Conservation (phyloP, 306 rosid genomes). For the Cicer cuneatum region DNA sequence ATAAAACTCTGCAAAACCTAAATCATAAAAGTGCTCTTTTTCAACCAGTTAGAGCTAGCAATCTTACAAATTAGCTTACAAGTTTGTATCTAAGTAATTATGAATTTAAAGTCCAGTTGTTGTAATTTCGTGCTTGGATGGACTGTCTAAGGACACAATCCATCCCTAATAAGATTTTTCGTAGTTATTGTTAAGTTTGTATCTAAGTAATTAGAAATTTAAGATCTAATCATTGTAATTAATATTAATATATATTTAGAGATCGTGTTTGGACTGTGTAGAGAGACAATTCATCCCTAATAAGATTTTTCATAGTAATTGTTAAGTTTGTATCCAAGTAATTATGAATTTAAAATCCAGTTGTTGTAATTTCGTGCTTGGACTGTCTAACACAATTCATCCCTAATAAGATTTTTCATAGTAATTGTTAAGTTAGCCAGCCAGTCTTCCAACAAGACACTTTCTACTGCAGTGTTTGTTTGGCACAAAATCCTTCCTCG, state of each 20-base stretch:
- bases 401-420: background rate
- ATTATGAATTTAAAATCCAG: background rate
- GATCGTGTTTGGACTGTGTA: background rate
- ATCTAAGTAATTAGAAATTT: background rate
- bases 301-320: background rate
- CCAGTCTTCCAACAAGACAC: slow-evolving; percentile 1
- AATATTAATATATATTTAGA: background rate
- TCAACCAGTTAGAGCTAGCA: slow-evolving; percentile 17
- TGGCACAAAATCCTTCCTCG: background rate
- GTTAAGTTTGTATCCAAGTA: background rate
- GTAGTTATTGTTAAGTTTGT: too few species aligned
- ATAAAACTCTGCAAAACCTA: background rate
- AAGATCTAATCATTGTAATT: background rate
- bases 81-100: background rate
- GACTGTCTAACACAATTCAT: background rate
- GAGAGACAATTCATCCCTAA: background rate
- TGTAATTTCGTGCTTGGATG: background rate
- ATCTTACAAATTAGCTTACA: background rate
- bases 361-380: background rate
- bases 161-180: background rate
- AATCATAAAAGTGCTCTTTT: slow-evolving; percentile 29
- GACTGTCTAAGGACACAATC: background rate
- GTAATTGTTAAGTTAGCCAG: too few species aligned
- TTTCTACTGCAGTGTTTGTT: background rate
- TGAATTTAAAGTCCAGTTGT: background rate